Base-by-base conservation (phyloP, 768 basidiomycete genomes). In the Glaciozyma antarctica region DNA sequence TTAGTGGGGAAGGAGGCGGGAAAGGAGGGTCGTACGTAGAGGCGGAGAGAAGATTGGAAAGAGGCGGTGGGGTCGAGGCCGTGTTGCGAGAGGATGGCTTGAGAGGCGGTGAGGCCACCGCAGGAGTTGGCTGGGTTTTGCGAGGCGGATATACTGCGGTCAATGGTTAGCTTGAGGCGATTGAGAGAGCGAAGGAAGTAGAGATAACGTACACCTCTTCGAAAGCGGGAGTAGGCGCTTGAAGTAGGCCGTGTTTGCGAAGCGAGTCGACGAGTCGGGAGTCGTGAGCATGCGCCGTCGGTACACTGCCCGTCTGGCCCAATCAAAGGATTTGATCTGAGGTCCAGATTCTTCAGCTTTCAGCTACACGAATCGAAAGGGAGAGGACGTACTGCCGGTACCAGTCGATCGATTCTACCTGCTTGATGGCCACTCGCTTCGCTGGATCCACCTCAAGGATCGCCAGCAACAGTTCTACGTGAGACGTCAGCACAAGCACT, bases 371-470 rank as follows among this genome's bases (percentile, higher is more conserved):
- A n/a, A 44, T 26, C 68, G 24, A 65, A 56, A 44, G 43, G 1
- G 44, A 28, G 60, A 56, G 48, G 59, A 66, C 80, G 63, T 75
- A 86, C 88, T 85, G 82, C 62, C 81, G 79, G 62, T 81, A 83
- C 93, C 93, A 97, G 0, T 83, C 84, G 75, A 92, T 87, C 10
- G 76, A 71, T 45, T 76, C 76, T 5, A 84, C 78, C 34, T 83
- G 81, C 0, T 79, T 74, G 4, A 95, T 80, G 0, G 83, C 86
- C 75, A 89, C 79, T 21, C 93, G 81, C 54, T 82, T 75, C 4
- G 75, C 74, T 0, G 93, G 85, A 66, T 92, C 82, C 24, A 93
- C 76, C 3, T 84, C 83, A 32, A 94, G 77, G 75, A 95, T 81
- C 3, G 84, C 83, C 10, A 83, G 79, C n/a, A 98, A 78, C 3